Base-by-base conservation (phyloP, 495 filamentous ascomycete species). In the Neurospora discreta region DNA sequence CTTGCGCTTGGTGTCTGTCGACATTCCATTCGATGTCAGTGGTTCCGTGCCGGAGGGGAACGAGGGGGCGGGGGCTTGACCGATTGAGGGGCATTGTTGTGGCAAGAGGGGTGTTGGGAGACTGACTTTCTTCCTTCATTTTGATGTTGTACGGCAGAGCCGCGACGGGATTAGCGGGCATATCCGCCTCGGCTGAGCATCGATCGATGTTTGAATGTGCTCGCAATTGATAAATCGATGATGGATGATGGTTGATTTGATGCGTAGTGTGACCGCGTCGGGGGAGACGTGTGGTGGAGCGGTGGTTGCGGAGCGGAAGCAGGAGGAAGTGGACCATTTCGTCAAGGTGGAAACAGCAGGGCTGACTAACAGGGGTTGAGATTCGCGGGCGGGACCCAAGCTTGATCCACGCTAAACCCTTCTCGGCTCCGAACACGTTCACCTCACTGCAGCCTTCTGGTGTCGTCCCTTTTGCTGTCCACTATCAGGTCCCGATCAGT, bases 1-100 rank as follows among this genome's bases (percentile, higher is more conserved):
- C 81, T 94, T 95, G 75, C 93, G 90, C 84, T 96, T 95, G 68
- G 80, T 83, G 77, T 84, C 90, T 91, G 78, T 68, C 16, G 41
- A 15, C 41, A 69, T 52, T 23, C 70, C 16, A 42, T 1, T 3
- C 52, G 2, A 65, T 65, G 26, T 20, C 70, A 71, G 42, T 20
- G n/a, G 18, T 33, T 42, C 1, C 5, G 20, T 13, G 33, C n/a
- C n/a, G n/a, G n/a, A n/a, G n/a, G 33, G 33, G 4, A 5, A 5
- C 3, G 33, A 5, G 33, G 6, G n/a, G 5, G 52, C 23, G 43
- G n/a, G 6, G 15, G 7, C 6, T 30, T 65, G 52, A 8, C 15
- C 52, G 26, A 15, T 33, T 16, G 52, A 65, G 52, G 52, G 52
- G 52, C 52, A 38, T n/a, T 69, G 33, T n/a, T 69, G 33, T 5